Base-by-base conservation (phyloP, 1,284 basidiomycete genomes). In the Hymenochaete sp. region DNA sequence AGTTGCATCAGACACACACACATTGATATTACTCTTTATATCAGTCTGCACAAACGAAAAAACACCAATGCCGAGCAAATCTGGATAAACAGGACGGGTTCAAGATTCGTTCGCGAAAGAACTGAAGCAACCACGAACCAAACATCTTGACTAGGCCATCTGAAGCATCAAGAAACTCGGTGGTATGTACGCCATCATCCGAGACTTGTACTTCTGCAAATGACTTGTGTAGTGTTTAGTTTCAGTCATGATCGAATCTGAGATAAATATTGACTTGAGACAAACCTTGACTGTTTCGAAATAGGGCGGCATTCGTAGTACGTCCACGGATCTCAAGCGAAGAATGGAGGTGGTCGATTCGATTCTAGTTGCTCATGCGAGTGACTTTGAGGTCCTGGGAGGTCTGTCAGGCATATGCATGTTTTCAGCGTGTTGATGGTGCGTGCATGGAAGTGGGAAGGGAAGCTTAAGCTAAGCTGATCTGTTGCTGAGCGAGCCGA, bases 41-140 rank as follows among this genome's bases (percentile, higher is more conserved):
- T 98, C 95, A 50, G 75, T 76, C 66, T 97, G 90, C 1, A 98
- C 89, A 55, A 95, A 89, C 26, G 75, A 72, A 66, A 98, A 98
- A 4, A 96, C 81, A 1, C 81, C 77, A 59, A 81, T 84, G 36
- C 91, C 92, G 38, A 98, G 74, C 19, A 97, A 71, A 66, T 93
- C 93, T 91, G 56, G 21, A n/a, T n/a, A 43, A 28, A 36, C 19
- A 18, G 36, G 26, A 13, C 6, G 32, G 36, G 18, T 37, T 19
- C 25, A 28, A 31, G 42, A 31, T 28, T n/a, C 29, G 27, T 31
- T 21, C n/a, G n/a, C n/a, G n/a, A n/a, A n/a, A n/a, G n/a, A n/a
- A n/a, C n/a, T n/a, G n/a, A n/a, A n/a, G n/a, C n/a, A n/a, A 16
- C 8, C 21, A 57, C 77, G 50, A 55, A 91, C 92, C 85, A 61